phyloP scores from a whole-genome alignment of 1,139 yeast genomes.

The Hansenula lynferdii region DNA sequence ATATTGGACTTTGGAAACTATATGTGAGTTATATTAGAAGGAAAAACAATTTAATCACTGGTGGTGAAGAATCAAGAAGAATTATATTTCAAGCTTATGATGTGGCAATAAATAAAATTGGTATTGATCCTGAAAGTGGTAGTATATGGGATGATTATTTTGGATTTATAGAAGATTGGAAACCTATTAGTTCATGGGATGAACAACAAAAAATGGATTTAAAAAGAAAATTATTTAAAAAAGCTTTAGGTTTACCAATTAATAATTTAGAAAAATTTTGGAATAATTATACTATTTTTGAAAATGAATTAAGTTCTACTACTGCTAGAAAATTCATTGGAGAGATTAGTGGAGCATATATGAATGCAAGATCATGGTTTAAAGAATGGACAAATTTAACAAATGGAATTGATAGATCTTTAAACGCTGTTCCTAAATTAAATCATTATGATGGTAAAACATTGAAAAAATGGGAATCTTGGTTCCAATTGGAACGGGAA shows the following conservation, averaged over 20 bases:
- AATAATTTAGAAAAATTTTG: slow-evolving; percentile 73
- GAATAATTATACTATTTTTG: slow-evolving; percentile 81
- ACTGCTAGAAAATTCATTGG: slow-evolving; percentile 85
- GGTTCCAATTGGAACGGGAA: slow-evolving; percentile 76
- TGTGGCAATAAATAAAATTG: slow-evolving; percentile 73
- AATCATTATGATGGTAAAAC: slow-evolving; percentile 34
- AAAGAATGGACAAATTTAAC: slow-evolving; percentile 65
- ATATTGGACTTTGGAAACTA: slow-evolving; percentile 64
- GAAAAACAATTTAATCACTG: slow-evolving; percentile 73
- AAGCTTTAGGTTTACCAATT: slow-evolving; percentile 67
- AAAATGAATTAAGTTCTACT: slow-evolving; percentile 64
- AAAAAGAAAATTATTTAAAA: slow-evolving; percentile 69
- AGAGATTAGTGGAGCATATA: slow-evolving; percentile 80
- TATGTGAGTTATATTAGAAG: slow-evolving; percentile 79
- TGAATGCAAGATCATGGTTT: slow-evolving; percentile 80
- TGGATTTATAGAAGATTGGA: slow-evolving; percentile 74
- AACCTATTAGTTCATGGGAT: slow-evolving; percentile 80
- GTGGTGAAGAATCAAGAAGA: slow-evolving; percentile 80
- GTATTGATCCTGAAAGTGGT: slow-evolving; percentile 70
- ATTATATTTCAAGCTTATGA: slow-evolving; percentile 80
- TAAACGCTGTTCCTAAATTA: slow-evolving; percentile 26
- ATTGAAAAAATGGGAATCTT: slow-evolving; percentile 55
- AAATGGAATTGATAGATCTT: slow-evolving; percentile 29
- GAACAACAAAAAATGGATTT: slow-evolving; percentile 78
- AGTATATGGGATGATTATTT: slow-evolving; percentile 80